These are phyloP conservation scores for Vanrija sp. DNA, from an alignment of 1,284 basidiomycete species.

Conservation along the genomic window DNA sequence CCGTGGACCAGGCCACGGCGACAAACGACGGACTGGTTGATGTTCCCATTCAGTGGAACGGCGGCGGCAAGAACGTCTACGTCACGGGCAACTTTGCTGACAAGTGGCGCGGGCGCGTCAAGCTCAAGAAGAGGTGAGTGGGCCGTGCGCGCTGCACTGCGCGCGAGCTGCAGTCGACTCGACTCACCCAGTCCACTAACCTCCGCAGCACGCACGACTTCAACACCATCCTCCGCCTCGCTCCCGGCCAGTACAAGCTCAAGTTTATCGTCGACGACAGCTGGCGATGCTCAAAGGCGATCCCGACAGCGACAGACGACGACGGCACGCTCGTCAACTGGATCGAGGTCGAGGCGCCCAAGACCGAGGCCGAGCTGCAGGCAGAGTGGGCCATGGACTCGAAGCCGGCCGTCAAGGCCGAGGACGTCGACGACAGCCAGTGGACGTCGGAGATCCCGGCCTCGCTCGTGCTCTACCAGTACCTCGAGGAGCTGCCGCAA, in stretches of 20 bases:
- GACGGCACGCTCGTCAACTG: slow-evolving; percentile 96
- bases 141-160: slow-evolving; percentile 30
- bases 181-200: slow-evolving; percentile 4
- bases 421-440: slow-evolving; percentile 45
- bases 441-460: slow-evolving; percentile 76
- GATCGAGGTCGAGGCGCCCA: slow-evolving; percentile 56
- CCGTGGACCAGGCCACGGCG: slow-evolving; percentile 7
- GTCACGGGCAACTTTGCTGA: slow-evolving; percentile 59
- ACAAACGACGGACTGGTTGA: slow-evolving; percentile 36
- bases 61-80: slow-evolving; percentile 52
- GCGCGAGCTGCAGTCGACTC: not conserved
- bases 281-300: slow-evolving; percentile 68
- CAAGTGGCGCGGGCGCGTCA: slow-evolving; percentile 56
- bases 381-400: slow-evolving; percentile 46
- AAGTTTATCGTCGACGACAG: slow-evolving; percentile 94
- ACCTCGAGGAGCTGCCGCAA: slow-evolving; percentile 70
- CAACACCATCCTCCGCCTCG: slow-evolving; percentile 55
- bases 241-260: slow-evolving; percentile 90
- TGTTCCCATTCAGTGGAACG: slow-evolving; percentile 48
- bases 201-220: slow-evolving; percentile 49
- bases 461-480: slow-evolving; percentile 70
- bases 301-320: slow-evolving; percentile 89
- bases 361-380: slow-evolving; percentile 44
- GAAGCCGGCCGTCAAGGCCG: slow-evolving; percentile 29
- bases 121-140: slow-evolving; percentile 44